phyloP scores from a whole-genome alignment of 2,329 filamentous ascomycete genomes.

The Colletotrichum viniferum region DNA sequence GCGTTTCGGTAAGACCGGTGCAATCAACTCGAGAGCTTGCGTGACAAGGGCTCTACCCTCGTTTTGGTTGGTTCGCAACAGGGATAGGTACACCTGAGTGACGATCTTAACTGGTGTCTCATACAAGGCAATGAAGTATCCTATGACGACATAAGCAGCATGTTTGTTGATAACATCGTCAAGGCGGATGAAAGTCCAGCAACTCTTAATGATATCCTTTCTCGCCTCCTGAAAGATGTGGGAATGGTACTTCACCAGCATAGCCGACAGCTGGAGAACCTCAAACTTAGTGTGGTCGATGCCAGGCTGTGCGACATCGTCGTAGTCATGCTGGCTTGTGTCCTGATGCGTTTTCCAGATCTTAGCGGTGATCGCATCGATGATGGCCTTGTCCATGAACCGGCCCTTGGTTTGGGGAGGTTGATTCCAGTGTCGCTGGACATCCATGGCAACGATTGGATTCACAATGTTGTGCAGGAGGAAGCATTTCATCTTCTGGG shows the following conservation, averaged over 20 bases:
- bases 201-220: slow-evolving; percentile 99
- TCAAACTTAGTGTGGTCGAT: slow-evolving; percentile 98
- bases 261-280: slow-evolving; percentile 89
- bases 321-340: slow-evolving; percentile 83
- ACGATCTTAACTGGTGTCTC: slow-evolving; percentile 97
- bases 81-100: slow-evolving; percentile 89
- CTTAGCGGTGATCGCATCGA: slow-evolving; percentile 88
- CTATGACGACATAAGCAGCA: slow-evolving; percentile 94
- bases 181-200: slow-evolving; percentile 97
- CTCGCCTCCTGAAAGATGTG: slow-evolving; percentile 86
- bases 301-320: slow-evolving; percentile 82
- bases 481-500: slow-evolving; percentile 92
- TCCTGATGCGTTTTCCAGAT: slow-evolving; percentile 91
- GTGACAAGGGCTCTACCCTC: slow-evolving; percentile 92
- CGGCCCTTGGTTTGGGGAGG: slow-evolving; percentile 61
- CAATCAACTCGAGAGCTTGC: slow-evolving; percentile 90
- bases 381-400: slow-evolving; percentile 84
- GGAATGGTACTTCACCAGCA: slow-evolving; percentile 95
- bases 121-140: slow-evolving; percentile 96
- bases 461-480: slow-evolving; percentile 92
- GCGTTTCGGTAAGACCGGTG: slow-evolving; percentile 89
- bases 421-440: slow-evolving; percentile 80
- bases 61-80: slow-evolving; percentile 92
- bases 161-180: slow-evolving; percentile 99
- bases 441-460: slow-evolving; percentile 94